Base-by-base conservation (phyloP, 306 rosid genomes). In the Vicia faba region DNA sequence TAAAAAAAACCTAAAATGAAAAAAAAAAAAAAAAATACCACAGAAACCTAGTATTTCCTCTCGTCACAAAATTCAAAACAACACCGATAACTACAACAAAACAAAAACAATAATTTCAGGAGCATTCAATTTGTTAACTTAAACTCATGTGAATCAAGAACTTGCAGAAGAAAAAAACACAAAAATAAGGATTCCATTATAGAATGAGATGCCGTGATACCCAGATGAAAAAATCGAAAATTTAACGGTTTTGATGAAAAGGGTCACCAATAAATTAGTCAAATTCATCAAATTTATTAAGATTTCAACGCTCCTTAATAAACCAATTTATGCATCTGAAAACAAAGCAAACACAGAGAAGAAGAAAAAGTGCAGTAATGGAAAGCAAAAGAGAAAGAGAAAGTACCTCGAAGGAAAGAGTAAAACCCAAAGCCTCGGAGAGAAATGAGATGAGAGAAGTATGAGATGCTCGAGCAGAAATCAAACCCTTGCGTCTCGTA, bases 191-290 rank as follows among this genome's bases (percentile, higher is more conserved):
- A 11, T 66, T 66, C 33, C 31, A 5, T 45, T 44, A 3, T 13
- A 51, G 15, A 64, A 1, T 11, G 2, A 0, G 20, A 23, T 19
- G 1, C 20, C 8, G 1, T 35, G 50, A 51, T 51, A 68, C 25
- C 59, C 53, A 28, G 29, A 69, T 69, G 19, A 57, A 4, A 57
- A 28, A 55, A 54, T 55, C 0, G 16, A 55, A 15, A 57, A 6
- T 13, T 5, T 0, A 38, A 54, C 5, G 15, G 8, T 9, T 39
- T 0, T 10, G 11, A 51, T 0, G 3, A 64, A 55, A 13, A 9
- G 20, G 39, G 16, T 9, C 0, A 1, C 13, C n/a, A 16, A 49
- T 18, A 49, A 49, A 49, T 18, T 5, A 18, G 11, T 49, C 0
- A 26, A 51, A 53, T 18, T 63, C 8, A 18, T 49, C 0, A 26